Conservation (phyloP, 2,329 filamentous ascomycete genomes). For the Chalaropsis ovoidea region DNA sequence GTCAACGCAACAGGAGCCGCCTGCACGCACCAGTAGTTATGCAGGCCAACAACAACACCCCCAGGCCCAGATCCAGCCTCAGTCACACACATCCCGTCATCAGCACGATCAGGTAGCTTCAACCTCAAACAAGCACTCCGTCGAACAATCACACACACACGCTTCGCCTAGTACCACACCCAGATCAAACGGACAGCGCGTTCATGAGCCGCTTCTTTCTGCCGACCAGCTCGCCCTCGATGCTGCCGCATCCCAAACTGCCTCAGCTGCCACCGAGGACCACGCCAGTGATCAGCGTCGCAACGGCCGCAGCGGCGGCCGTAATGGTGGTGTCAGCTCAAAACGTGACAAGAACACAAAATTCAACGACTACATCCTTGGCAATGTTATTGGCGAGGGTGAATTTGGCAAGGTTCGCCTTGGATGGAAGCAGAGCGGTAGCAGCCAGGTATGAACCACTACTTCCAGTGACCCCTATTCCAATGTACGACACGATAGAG, state of each 20-base stretch:
- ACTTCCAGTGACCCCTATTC: background rate
- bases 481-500: background rate
- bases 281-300: constrained; percentile 29
- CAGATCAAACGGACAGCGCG: constrained; percentile 29
- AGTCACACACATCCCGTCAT: constrained; percentile 14
- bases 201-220: constrained; percentile 21
- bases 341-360: constrained; percentile 62
- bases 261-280: constrained; percentile 36
- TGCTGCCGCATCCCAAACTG: constrained; percentile 40
- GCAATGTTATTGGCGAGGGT: constrained; percentile 91
- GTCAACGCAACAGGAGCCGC: constrained; percentile 32
- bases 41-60: constrained; percentile 16
- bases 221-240: constrained; percentile 27
- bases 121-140: constrained; percentile 6
- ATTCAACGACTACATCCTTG: constrained; percentile 91
- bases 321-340: constrained; percentile 15
- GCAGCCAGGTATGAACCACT: constrained; percentile 53
- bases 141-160: constrained; percentile 7
- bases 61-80: background rate
- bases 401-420: constrained; percentile 99
- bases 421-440: constrained; percentile 94
- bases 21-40: constrained; percentile 33
- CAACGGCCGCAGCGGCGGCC: constrained; percentile 19
- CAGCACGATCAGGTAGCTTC: constrained; percentile 10
- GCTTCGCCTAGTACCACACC: constrained; percentile 24